Evolutionary conservation across 169 alveolate species (phyloP).

Genomic region (Cryptosporidium ryanae): DNA sequence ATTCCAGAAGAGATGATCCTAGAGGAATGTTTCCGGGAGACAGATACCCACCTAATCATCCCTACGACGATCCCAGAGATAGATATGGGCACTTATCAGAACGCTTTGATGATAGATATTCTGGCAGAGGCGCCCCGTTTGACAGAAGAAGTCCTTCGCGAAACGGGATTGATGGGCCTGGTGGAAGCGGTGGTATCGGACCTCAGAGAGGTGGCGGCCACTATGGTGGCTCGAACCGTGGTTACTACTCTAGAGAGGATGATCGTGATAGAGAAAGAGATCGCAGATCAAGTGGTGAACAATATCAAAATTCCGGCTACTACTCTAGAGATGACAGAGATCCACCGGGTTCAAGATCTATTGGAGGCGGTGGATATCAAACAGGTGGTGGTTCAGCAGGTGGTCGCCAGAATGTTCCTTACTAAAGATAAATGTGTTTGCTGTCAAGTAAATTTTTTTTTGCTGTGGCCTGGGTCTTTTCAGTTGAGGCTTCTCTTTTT

Average conservation of each 20-base stretch:
- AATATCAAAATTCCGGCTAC: conserved; percentile 23
- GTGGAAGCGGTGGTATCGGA: conserved; percentile 23
- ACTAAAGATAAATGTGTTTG: neutral
- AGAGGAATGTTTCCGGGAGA: conserved; percentile 63
- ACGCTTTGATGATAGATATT: conserved; percentile 67
- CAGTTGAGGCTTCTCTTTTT: too few relatives aligned
- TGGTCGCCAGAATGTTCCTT: conserved; percentile 45
- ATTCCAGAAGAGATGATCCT: conserved; percentile 46
- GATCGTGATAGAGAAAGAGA: conserved; percentile 59
- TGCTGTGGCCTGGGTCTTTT: too few relatives aligned
- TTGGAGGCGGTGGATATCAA: conserved; percentile 24
- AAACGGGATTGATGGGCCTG: conserved; percentile 54
- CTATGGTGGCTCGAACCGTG: conserved; percentile 57
- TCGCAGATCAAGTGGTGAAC: conserved; percentile 46
- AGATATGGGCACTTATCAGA: conserved; percentile 59
- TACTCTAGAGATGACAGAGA: conserved; percentile 69
- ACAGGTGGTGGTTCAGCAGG: conserved; percentile 15
- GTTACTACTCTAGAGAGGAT: conserved; percentile 35
- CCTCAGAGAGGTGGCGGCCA: conserved; percentile 44
- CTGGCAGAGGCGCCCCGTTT: conserved; percentile 55
- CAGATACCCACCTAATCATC: conserved; percentile 49
- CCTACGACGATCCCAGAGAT: conserved; percentile 63
- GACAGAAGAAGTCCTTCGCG: conserved; percentile 71
- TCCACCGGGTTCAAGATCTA: conserved; percentile 62
- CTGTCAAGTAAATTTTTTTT: too few relatives aligned